A percentile compares a stretch with the other conserved stretches of the same genome.
These are phyloP conservation scores for Cynanchum wilfordii DNA, from an alignment of 257 asterid genomes.

Conservation along the genomic window DNA sequence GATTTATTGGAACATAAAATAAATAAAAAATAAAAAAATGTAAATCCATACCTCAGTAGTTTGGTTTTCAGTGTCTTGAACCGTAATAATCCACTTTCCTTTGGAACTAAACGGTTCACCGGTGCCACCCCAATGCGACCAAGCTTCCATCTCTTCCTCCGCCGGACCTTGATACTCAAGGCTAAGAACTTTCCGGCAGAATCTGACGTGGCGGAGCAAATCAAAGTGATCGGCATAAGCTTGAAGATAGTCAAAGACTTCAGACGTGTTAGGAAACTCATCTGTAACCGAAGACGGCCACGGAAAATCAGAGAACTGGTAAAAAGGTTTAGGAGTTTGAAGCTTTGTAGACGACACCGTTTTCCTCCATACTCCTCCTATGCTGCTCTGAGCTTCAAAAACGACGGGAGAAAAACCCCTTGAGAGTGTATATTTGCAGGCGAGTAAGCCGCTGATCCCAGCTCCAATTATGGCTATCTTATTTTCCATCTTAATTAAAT, in stretches of 20 bases:
- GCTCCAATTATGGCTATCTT: conserved; percentile 44
- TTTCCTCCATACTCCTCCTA: conserved; percentile 39
- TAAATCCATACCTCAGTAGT: not conserved
- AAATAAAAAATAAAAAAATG: not conserved
- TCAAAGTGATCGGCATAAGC: conserved; percentile 34
- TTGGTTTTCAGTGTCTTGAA: conserved; percentile 23
- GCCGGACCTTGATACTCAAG: conserved; percentile 29
- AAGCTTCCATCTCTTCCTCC: conserved; percentile 20
- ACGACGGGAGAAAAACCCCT: conserved; percentile 44
- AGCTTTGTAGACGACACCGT: conserved; percentile 24
- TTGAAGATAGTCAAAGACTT: conserved; percentile 32
- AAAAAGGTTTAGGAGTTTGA: conserved; percentile 33
- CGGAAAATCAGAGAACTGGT: conserved; percentile 50
- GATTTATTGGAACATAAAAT: too few relatives aligned
- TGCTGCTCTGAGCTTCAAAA: conserved; percentile 29
- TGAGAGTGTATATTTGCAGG: conserved; percentile 42
- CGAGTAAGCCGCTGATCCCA: conserved; percentile 57
- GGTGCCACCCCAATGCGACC: conserved; percentile 34
- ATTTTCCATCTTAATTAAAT: conserved; percentile 16
- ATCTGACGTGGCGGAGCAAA: conserved; percentile 30
- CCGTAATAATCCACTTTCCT: conserved; percentile 37
- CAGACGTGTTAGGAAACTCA: conserved; percentile 26
- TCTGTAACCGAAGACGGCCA: conserved; percentile 42
- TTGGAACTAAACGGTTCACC: conserved; percentile 27
- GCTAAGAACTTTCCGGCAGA: conserved; percentile 32